Conservation (phyloP, 2,329 filamentous ascomycete genomes). For the Hypoxylon sp. region DNA sequence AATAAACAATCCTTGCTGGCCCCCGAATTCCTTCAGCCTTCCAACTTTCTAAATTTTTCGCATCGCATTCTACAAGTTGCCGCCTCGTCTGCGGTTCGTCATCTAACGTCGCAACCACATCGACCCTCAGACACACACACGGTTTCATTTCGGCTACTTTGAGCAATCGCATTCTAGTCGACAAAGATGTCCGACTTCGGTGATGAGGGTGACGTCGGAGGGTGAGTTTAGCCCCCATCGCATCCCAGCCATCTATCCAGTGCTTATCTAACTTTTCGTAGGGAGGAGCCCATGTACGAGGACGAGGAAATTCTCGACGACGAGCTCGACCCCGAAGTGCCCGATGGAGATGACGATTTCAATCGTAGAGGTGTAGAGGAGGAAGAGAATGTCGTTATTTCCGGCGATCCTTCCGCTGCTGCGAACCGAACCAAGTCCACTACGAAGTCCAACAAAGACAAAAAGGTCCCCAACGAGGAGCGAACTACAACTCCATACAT, state of each 20-base stretch:
- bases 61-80: constrained; percentile 43
- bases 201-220: constrained; percentile 52
- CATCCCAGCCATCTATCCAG: neutral
- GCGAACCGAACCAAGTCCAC: constrained; percentile 68
- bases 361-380: constrained; percentile 69
- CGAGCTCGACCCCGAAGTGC: constrained; percentile 69
- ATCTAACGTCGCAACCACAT: constrained; percentile 35
- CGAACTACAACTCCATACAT: constrained; percentile 96
- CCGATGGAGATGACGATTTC: constrained; percentile 66
- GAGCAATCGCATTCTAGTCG: constrained; percentile 5
- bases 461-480: constrained; percentile 91
- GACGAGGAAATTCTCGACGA: constrained; percentile 75
- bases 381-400: constrained; percentile 71
- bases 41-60: constrained; percentile 48
- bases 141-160: constrained; percentile 27
- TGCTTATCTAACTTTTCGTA: constrained; percentile 53
- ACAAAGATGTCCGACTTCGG: constrained; percentile 54
- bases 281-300: constrained; percentile 80
- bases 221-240: constrained; percentile 39
- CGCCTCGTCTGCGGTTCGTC: constrained; percentile 29
- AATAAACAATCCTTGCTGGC: constrained; percentile 28
- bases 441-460: constrained; percentile 76
- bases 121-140: constrained; percentile 14
- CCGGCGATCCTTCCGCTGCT: constrained; percentile 73
- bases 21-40: constrained; percentile 50